Evolutionary conservation across 768 basidiomycete species (phyloP), one percentile per base, ranked within the genome.

Genomic region (Russula earlei): DNA sequence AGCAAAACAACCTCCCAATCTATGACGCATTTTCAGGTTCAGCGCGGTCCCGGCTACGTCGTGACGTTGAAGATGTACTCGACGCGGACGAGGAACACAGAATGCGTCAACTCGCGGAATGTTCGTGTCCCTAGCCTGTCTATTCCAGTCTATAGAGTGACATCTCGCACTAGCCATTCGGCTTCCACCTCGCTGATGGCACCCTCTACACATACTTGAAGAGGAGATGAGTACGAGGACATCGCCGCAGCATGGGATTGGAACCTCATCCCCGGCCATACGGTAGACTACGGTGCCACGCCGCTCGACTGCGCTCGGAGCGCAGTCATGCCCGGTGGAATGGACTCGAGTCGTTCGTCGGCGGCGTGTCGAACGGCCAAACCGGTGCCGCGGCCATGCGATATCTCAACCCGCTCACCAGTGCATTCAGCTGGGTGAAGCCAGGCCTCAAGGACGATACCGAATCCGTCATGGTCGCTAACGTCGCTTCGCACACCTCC

Each of bases 241-340:
- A 87, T 87, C 33, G 69, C 79, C 4, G 85, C 79, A 2, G 73
- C 80, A 2, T 85, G 84, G 85, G 83, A 88, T 67, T 88, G 86
- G 86, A 81, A 85, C 60, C 74, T 85, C 7, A 80, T 88, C 44
- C 85, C 86, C 7, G 85, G 86, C 0, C 85, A 73, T 31, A 87
- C 86, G 2, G 74, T 77, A 36, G 81, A 86, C 64, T 84, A 85
- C 63, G 71, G 68, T 8, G 77, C 71, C 4, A 86, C 84, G 0
- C 65, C 72, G 0, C 71, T 88, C 17, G 64, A 64, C 37, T 85
- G 84, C 61, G 67, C 60, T 24, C n/a, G n/a, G n/a, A n/a, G n/a
- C n/a, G n/a, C n/a, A n/a, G n/a, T n/a, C 67, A 68, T 12, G 74
- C 77, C 1, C 61, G 67, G 20, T 68, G 69, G 52, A 71, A 63